phyloP scores from a whole-genome alignment of 805 yeast genomes.

The Candida cerambycidarum region DNA sequence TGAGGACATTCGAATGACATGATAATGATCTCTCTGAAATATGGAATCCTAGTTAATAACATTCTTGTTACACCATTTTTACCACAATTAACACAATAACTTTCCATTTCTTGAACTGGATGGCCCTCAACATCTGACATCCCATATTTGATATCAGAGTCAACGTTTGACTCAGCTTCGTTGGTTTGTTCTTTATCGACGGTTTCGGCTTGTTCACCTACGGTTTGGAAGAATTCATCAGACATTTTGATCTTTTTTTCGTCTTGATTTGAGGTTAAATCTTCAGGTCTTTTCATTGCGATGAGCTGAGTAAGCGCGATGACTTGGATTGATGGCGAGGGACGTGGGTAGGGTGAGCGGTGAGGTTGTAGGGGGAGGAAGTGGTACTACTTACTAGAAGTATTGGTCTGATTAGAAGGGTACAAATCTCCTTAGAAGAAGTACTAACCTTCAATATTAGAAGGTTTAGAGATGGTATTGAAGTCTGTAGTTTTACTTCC shows the following conservation, averaged over 20 bases:
- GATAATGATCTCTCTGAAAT: slow-evolving; percentile 81
- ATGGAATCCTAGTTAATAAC: slow-evolving; percentile 86
- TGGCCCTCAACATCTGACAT: slow-evolving; percentile 84
- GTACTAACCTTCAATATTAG: no score
- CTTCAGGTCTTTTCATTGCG: slow-evolving; percentile 22
- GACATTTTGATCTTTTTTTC: slow-evolving; percentile 16
- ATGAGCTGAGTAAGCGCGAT: slow-evolving; percentile 4
- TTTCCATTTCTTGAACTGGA: slow-evolving; percentile 93
- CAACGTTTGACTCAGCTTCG: slow-evolving; percentile 9
- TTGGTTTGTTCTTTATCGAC: slow-evolving; percentile 19
- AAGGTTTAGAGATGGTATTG: no score
- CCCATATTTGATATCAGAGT: slow-evolving; percentile 57
- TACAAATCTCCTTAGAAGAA: no score
- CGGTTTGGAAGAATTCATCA: slow-evolving; percentile 26
- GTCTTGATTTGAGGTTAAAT: slow-evolving; percentile 14
- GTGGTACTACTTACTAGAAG: no score
- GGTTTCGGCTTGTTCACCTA: slow-evolving; percentile 39
- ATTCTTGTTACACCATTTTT: slow-evolving; percentile 81
- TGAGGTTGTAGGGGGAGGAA: no score
- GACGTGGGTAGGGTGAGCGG: no score
- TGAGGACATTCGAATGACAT: slow-evolving; percentile 97
- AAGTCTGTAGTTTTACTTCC: no score
- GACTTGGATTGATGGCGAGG: no score
- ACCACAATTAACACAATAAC: slow-evolving; percentile 94
- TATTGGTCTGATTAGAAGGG: no score